Evolutionary conservation across 1,139 yeast genomes (phyloP).

Genomic region (Lodderomyces pseudojiufengensis): DNA sequence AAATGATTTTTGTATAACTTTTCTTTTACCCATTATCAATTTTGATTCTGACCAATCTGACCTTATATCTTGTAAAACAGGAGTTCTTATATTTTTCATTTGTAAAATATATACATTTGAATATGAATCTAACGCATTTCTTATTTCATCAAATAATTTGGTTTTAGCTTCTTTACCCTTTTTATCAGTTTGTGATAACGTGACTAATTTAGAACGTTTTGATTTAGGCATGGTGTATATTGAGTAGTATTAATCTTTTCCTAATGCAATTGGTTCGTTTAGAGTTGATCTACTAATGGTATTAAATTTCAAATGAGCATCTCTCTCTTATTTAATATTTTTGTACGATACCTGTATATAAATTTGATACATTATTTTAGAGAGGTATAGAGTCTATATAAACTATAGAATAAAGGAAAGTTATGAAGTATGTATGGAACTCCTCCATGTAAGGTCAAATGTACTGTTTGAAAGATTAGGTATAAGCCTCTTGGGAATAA

Average conservation of each 20-base stretch:
- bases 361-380: too few relatives aligned
- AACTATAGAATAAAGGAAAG: too few relatives aligned
- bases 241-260: not conserved
- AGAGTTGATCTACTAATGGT: too few relatives aligned
- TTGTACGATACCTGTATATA: too few relatives aligned
- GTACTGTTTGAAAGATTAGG: too few relatives aligned
- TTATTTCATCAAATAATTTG: conserved; percentile 84
- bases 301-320: too few relatives aligned
- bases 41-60: conserved; percentile 90
- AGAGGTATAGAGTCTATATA: too few relatives aligned
- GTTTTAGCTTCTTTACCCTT: conserved; percentile 92
- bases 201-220: conserved; percentile 86
- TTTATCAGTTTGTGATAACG: conserved; percentile 94
- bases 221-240: conserved; percentile 76
- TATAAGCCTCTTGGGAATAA: too few relatives aligned
- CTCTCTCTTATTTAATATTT: too few relatives aligned
- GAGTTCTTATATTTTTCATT: conserved; percentile 92
- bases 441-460: too few relatives aligned
- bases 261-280: too few relatives aligned
- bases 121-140: conserved; percentile 73
- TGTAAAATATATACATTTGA: conserved; percentile 81
- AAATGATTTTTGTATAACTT: conserved; percentile 87
- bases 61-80: conserved; percentile 89
- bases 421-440: too few relatives aligned
- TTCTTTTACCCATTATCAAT: conserved; percentile 84